Base-by-base conservation (phyloP, 805 yeast species). In the Nakazawaea populi region DNA sequence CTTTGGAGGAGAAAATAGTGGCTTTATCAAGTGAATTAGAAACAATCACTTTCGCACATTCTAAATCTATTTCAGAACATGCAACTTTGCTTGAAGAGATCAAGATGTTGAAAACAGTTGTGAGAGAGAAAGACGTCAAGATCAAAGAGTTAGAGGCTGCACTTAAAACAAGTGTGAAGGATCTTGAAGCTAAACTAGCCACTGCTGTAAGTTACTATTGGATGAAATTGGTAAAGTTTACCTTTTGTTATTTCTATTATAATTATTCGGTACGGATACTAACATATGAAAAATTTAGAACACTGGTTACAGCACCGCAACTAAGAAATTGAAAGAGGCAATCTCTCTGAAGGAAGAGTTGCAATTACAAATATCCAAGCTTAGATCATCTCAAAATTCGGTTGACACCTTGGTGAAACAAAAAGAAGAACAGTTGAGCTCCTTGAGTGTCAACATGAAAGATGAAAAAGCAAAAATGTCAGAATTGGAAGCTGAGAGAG, bases 331-430 rank as follows among this genome's bases (percentile, higher is more conserved):
- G 14, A 62, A 68, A 45, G 63, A 68, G 5, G 59, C 75, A 28
- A 60, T 73, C 1, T 65, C 65, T 3, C 85, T 77, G 52, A 80
- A 79, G 55, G 64, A 64, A 30, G 65, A 60, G n/a, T 59, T 80
- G 14, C 64, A 73, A 37, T 60, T 58, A 7, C 71, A 74, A 50
- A 47, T 81, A n/a, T 63, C 65, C 8, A 53, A 62, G 6, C 59
- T 72, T 18, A 72, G 70, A 46, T 62, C 62, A 18, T 68, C 75
- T 1, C 63, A 71, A 6, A 53, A 63, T 2, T 71, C 68, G 43
- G 62, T 68, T 42, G 70, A 61, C 34, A 60, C 62, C 4, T 67
- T 68, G 6, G 56, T 75, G 18, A 57, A 62, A 18, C 57, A 62
- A 5, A 75, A 70, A 47, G 71, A 70, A 37, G 53, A 53, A 7